Conservation (phyloP, 2,329 filamentous ascomycete species). For the Dryadomyces sulphureus region DNA sequence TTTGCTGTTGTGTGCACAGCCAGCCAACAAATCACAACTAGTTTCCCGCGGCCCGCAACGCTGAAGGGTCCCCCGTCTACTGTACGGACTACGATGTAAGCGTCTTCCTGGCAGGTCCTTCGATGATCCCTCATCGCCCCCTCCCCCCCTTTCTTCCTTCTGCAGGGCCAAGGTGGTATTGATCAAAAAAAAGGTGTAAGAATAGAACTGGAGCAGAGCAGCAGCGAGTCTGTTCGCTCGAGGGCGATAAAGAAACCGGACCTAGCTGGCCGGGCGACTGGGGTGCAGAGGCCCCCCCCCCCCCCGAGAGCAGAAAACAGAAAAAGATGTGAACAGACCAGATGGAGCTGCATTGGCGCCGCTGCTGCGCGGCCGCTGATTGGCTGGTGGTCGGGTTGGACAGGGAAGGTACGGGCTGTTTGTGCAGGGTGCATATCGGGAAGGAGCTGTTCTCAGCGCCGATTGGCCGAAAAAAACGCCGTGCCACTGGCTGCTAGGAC, state of each 20-base stretch:
- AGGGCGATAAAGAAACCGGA: neutral
- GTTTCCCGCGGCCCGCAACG: neutral
- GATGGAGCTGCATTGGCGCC: neutral
- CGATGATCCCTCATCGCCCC: too few species aligned
- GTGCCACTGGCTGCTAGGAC: constrained; percentile 14
- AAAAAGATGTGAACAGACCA: neutral
- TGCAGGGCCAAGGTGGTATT: too few species aligned
- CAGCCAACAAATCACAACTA: neutral
- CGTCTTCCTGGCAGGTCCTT: too few species aligned
- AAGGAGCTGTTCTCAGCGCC: neutral
- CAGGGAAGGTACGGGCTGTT: neutral
- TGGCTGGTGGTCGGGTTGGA: neutral
- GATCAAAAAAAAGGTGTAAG: neutral
- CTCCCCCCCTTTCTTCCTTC: too few species aligned
- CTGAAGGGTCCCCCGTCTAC: neutral
- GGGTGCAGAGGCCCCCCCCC: too few species aligned
- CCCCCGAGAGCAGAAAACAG: neutral
- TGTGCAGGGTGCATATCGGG: neutral
- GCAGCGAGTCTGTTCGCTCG: neutral
- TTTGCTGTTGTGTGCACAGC: neutral
- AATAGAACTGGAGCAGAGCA: neutral
- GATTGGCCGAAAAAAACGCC: constrained; percentile 16
- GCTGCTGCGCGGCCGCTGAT: neutral
- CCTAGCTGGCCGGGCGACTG: neutral
- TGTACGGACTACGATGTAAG: neutral